phyloP scores from a whole-genome alignment of 2,329 filamentous ascomycete genomes.

The Aspergillus spinulosporus region DNA sequence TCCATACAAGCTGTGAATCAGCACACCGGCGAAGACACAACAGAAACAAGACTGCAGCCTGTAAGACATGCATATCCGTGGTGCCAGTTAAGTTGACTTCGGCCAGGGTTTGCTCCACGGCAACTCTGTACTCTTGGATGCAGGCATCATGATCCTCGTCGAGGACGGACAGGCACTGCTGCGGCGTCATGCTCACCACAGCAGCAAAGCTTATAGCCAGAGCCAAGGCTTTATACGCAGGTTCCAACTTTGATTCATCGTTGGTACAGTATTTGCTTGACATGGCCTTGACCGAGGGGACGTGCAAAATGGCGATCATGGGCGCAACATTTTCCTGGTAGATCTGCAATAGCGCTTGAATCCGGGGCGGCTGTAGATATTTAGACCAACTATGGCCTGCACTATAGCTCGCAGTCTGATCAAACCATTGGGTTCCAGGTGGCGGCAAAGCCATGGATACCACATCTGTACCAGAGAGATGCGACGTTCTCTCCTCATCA shows the following conservation, averaged over 20 bases:
- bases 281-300: conserved; percentile 9
- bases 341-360: conserved; percentile 19
- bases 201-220: neutral
- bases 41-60: conserved; percentile 23
- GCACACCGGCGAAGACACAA: conserved; percentile 17
- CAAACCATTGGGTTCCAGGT: neutral
- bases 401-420: neutral
- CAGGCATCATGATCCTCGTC: neutral
- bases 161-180: neutral
- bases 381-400: neutral
- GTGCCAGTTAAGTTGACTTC: conserved; percentile 19
- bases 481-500: neutral
- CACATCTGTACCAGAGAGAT: neutral
- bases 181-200: neutral
- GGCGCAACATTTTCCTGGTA: conserved; percentile 25
- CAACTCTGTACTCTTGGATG: neutral
- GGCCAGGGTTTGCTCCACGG: conserved; percentile 16
- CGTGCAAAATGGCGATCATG: conserved; percentile 23
- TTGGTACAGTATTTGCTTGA: neutral
- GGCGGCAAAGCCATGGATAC: neutral
- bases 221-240: neutral
- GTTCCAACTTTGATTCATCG: neutral
- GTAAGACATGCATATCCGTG: conserved; percentile 16
- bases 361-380: neutral
- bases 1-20: conserved; percentile 13